Base-by-base conservation (phyloP, 208 protist species). In the Crithidia fasciculata region DNA sequence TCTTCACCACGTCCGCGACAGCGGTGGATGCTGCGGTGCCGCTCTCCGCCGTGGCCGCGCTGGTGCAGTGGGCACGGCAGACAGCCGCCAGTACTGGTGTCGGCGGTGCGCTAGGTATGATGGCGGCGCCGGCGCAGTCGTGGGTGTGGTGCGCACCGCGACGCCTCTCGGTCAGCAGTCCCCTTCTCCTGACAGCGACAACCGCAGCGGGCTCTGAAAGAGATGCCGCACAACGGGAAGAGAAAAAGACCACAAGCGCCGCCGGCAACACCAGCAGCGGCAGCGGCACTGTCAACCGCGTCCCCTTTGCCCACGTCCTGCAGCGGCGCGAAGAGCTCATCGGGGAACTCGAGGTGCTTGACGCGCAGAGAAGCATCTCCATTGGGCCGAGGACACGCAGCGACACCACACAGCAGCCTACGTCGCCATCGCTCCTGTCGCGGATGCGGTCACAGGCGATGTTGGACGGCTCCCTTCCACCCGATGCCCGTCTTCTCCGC, bases 221-320 rank as follows among this genome's bases (percentile, higher is more conserved):
- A 28, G 28, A 28, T 28, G 28, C 28, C 28, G 28, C 28, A 18
- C 59, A 52, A 5, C 41, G 59, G n/a, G 8, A 52, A 52, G 4
- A 36, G 40, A 44, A 69, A 44, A 28, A 28, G 28, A 28, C 28
- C 28, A 28, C 28, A 28, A 28, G 28, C 28, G 28, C 28, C 28
- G 28, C 28, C 36, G 12, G 39, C 16, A 55, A 13, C 50, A 69
- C 3, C n/a, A 37, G 6, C n/a, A 59, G 39, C 28, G 15, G 28
- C 28, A 28, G 28, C 28, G 28, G 28, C 28, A 28, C 28, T 28
- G 28, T 28, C 53, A 74, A 39, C 39, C 12, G 12, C 4, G 43
- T 80, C 0, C 74, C 74, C n/a, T 80, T 80, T 5, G 74, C 74
- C 5, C 44, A 68, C n/a, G n/a, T 80, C 43, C 62, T 80, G 2